Evolutionary conservation across 1,284 basidiomycete species (phyloP), one percentile per base, ranked within the genome.

Genomic region (Microbotryum lychnidis-dioicae): DNA sequence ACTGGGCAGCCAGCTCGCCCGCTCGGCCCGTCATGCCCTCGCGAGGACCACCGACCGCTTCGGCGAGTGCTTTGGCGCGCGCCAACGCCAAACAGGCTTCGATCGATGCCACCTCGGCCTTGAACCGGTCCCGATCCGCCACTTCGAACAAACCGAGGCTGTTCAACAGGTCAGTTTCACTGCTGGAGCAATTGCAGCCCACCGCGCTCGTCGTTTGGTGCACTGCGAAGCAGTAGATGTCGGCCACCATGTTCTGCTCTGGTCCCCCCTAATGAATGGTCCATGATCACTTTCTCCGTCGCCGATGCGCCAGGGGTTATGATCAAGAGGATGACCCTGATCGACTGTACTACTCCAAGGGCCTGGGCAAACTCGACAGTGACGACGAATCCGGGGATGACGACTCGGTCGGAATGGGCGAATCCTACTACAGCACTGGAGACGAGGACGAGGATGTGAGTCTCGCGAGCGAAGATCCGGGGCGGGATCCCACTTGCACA

Each of bases 341-440:
- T 46, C 62, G 65, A 14, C 60, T 71, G 55, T 71, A 70, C 56
- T 86, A 85, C 74, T 83, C 86, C 69, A 79, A 81, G 51, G 86
- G 85, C 14, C 76, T 86, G 10, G 86, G 84, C 2, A 83, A 86
- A 68, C 79, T 87, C 16, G 78, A 81, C 49, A 86, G 88, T 69
- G 82, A 80, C 21, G 85, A 82, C 4, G 87, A 88, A 64, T 87
- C 84, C 68, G 86, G 86, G 56, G 87, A 90, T 66, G 71, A 73
- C 21, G 70, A 71, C 50, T 62, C 62, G 42, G 60, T 61, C 25
- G 56, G 51, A 0, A 31, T 62, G 6, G 64, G 58, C 2, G 62
- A 68, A 21, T 23, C 33, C 25, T 12, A 27, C 56, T 27, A 47
- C 23, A n/a, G 50, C 21, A 12, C 37, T 12, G 63, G 60, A 2